Evolutionary conservation across 73 alveolate species (phyloP).

Genomic region (Tetrahymena malaccensis): DNA sequence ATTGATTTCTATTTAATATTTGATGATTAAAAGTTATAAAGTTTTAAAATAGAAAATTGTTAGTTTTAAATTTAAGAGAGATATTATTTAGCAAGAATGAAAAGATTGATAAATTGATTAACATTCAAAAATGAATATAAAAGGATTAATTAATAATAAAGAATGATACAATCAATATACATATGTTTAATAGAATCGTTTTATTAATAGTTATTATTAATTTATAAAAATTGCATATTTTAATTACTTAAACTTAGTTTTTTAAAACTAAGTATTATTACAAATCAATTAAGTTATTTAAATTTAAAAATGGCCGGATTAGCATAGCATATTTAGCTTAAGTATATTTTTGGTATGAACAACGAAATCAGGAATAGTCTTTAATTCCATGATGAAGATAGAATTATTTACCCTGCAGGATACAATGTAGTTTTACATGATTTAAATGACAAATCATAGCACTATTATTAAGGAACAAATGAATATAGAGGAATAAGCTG

Average conservation of each 20-base stretch:
- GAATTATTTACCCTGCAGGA: constrained; percentile 90
- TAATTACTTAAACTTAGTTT: not conserved
- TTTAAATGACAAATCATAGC: constrained; percentile 16
- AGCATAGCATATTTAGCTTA: constrained; percentile 31
- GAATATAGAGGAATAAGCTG: constrained; percentile 36
- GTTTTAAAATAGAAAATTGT: not conserved
- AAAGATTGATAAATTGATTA: not conserved
- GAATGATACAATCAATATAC: not conserved
- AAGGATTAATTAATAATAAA: not conserved
- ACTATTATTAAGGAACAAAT: constrained; percentile 22
- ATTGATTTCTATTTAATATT: too few species aligned
- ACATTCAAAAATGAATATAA: not conserved
- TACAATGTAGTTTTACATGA: constrained; percentile 70
- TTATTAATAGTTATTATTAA: not conserved
- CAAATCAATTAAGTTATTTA: not conserved
- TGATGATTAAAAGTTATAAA: not conserved
- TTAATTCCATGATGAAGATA: constrained; percentile 72
- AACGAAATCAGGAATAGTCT: constrained; percentile 55
- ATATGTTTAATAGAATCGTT: not conserved
- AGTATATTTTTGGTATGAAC: constrained; percentile 71
- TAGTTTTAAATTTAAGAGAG: not conserved
- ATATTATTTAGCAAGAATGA: too few species aligned
- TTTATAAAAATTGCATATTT: not conserved
- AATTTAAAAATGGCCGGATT: not conserved
- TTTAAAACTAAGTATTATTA: not conserved